These are phyloP conservation scores for Hordeum pubiflorum DNA, from an alignment of 202 grass and related monocot genomes.

Conservation along the genomic window DNA sequence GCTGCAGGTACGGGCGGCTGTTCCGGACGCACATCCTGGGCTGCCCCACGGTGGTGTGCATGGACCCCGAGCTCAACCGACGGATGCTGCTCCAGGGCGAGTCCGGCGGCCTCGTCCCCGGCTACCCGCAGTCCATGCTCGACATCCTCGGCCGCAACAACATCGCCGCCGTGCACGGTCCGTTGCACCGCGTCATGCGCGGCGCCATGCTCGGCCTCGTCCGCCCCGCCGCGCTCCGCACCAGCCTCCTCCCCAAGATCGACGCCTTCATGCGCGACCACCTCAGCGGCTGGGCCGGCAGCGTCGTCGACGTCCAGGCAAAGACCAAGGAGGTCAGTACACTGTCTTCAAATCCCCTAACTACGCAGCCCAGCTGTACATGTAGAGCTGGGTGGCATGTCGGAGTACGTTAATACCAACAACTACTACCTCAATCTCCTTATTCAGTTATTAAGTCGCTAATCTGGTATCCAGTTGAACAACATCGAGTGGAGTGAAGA, in stretches of 20 bases:
- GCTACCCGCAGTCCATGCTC: slow-evolving; percentile 89
- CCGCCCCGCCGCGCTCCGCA: slow-evolving; percentile 47
- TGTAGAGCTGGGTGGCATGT: no score
- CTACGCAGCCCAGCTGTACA: no score
- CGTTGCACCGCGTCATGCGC: slow-evolving; percentile 68
- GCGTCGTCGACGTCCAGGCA: slow-evolving; percentile 69
- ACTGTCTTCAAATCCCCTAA: no score
- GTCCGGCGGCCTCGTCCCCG: slow-evolving; percentile 52
- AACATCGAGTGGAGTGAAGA: no score
- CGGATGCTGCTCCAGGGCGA: slow-evolving; percentile 50
- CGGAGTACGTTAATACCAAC: no score
- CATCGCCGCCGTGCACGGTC: slow-evolving; percentile 79
- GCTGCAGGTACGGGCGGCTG: slow-evolving; percentile 63
- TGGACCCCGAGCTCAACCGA: slow-evolving; percentile 83
- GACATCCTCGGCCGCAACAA: slow-evolving; percentile 71
- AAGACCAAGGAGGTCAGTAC: slow-evolving; percentile 88
- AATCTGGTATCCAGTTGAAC: no score
- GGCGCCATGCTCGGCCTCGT: slow-evolving; percentile 72
- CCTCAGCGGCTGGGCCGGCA: slow-evolving; percentile 49
- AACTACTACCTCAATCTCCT: no score
- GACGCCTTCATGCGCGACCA: slow-evolving; percentile 66
- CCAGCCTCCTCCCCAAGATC: slow-evolving; percentile 66
- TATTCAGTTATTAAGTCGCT: no score
- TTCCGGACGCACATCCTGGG: slow-evolving; percentile 91
- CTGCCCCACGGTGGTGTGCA: slow-evolving; percentile 86